These are phyloP conservation scores for Edaphochlamys debaryana DNA, from an alignment of 139 green algal genomes.

Conservation along the genomic window DNA sequence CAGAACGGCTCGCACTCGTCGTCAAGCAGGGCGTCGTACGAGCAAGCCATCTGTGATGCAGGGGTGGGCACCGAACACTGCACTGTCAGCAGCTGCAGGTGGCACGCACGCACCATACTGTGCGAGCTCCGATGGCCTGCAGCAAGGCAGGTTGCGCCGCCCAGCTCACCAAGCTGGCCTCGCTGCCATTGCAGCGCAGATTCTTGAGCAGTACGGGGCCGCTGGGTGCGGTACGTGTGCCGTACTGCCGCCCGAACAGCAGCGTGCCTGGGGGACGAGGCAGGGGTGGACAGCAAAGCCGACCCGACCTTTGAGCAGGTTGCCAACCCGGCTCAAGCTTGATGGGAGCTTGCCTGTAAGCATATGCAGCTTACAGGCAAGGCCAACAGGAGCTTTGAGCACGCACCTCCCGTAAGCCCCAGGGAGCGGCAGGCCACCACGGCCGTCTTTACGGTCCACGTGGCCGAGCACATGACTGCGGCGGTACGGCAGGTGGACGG, in stretches of 20 bases:
- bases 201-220: not conserved
- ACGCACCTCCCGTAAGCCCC: not conserved
- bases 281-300: too few species aligned
- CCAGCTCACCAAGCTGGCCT: not conserved
- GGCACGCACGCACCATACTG: too few species aligned
- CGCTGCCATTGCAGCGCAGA: not conserved
- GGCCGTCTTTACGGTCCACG: not conserved
- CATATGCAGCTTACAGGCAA: too few species aligned
- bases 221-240: not conserved
- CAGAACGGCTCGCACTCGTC: not conserved
- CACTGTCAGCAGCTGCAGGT: too few species aligned
- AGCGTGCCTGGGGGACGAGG: not conserved
- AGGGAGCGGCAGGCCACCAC: constrained; percentile 8
- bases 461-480: not conserved
- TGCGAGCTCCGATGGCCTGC: too few species aligned
- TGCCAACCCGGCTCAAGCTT: too few species aligned
- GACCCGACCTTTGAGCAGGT: too few species aligned
- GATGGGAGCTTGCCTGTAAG: too few species aligned
- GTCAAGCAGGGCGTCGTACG: not conserved
- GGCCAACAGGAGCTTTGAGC: too few species aligned
- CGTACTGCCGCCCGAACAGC: not conserved
- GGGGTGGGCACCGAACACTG: too few species aligned
- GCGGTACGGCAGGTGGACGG: too few species aligned
- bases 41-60: not conserved
- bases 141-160: too few species aligned